Percentiles rank a stretch among this genome's conserved stretches.
These are phyloP conservation scores for Coprinopsis marcescibilis DNA, from an alignment of 768 basidiomycete genomes.

Conservation along the genomic window DNA sequence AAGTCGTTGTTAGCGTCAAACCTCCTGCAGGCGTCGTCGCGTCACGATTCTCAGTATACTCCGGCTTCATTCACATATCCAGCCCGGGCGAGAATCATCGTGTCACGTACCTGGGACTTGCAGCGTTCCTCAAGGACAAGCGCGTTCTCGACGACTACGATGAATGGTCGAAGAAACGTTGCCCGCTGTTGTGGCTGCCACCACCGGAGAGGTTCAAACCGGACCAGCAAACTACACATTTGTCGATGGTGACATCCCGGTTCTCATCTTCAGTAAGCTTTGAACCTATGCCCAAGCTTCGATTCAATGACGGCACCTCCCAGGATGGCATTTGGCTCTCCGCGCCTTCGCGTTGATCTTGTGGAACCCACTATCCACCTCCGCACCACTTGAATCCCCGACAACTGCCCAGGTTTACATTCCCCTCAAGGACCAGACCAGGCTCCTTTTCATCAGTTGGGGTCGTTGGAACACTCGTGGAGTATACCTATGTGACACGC, in stretches of 20 bases:
- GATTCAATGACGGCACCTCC: not conserved
- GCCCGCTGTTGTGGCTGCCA: slow-evolving; percentile 34
- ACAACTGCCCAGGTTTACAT: slow-evolving; percentile 25
- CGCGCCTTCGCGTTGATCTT: slow-evolving; percentile 40
- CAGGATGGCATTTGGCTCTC: slow-evolving; percentile 40
- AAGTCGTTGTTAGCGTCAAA: slow-evolving; percentile 36
- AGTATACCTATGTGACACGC: slow-evolving; percentile 41
- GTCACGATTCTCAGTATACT: slow-evolving; percentile 47
- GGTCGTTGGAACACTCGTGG: slow-evolving; percentile 43
- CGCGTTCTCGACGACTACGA: slow-evolving; percentile 46
- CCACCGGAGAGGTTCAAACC: slow-evolving; percentile 29
- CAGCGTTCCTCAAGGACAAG: slow-evolving; percentile 35
- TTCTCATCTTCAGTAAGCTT: slow-evolving; percentile 27
- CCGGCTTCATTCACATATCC: slow-evolving; percentile 45
- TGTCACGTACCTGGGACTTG: slow-evolving; percentile 40
- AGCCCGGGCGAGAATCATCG: slow-evolving; percentile 30
- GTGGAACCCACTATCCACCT: slow-evolving; percentile 38
- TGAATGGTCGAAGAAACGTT: slow-evolving; percentile 32
- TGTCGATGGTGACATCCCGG: slow-evolving; percentile 32
- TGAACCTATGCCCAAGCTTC: not conserved
- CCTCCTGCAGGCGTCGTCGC: slow-evolving; percentile 38
- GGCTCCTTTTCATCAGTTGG: slow-evolving; percentile 32
- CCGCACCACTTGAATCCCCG: slow-evolving; percentile 31
- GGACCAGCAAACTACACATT: slow-evolving; percentile 41
- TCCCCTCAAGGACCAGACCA: slow-evolving; percentile 22